These are phyloP conservation scores for Fraxinus latifolia DNA, from an alignment of 305 asterid species.

Conservation along the genomic window DNA sequence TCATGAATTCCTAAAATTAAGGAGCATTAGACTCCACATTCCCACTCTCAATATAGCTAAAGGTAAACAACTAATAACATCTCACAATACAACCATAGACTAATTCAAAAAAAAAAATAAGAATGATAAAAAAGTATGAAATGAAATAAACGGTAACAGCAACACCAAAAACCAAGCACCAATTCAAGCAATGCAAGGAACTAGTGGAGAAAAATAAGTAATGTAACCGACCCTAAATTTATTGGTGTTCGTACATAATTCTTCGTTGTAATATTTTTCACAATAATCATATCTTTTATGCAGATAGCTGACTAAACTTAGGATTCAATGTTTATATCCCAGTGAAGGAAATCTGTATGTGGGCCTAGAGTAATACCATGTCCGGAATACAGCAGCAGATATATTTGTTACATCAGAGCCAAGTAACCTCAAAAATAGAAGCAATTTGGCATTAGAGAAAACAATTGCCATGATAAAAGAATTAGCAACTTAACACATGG, in stretches of 20 bases:
- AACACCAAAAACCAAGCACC: background rate
- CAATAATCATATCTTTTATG: background rate
- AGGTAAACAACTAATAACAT: background rate
- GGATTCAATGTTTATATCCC: background rate
- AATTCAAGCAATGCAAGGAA: background rate
- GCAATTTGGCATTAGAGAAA: slow-evolving; percentile 2
- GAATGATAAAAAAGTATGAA: background rate
- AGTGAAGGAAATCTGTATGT: background rate
- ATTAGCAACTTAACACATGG: background rate
- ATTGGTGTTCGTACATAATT: background rate
- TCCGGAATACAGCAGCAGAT: background rate
- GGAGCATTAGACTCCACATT: background rate
- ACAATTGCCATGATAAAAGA: background rate
- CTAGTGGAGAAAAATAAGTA: background rate
- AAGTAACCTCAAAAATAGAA: background rate
- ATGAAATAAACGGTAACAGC: background rate
- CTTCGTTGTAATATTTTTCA: background rate
- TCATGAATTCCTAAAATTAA: background rate
- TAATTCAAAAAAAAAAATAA: background rate
- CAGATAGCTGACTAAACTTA: background rate
- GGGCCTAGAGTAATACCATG: background rate
- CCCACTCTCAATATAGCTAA: background rate
- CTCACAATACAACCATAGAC: background rate
- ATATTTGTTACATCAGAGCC: background rate
- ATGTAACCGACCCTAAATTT: background rate